Base-by-base conservation (phyloP, 306 rosid genomes). In the Lathyrus aphaca region DNA sequence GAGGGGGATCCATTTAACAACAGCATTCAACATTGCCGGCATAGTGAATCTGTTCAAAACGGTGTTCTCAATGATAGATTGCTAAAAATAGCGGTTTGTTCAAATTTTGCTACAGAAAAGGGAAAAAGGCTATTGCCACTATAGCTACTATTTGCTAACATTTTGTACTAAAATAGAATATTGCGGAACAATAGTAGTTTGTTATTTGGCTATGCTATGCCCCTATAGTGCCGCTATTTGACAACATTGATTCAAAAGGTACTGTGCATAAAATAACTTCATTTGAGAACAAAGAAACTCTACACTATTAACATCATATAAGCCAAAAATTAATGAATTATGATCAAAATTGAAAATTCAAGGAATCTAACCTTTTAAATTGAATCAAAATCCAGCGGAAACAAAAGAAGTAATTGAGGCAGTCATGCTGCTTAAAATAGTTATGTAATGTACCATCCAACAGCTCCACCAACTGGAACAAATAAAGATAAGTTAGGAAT, bases 371-470 rank as follows among this genome's bases (percentile, higher is more conserved):
- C 99, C 99, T 91, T 87, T 95, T 95, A 76, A 95, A 95, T 77
- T 95, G 99, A 79, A 91, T 89, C 78, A 95, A 86, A 79, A 91
- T 71, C 99, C 99, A 95, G 72, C 99, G 99, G 80, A 95, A 95
- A 75, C 99, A 95, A 75, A 95, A 95, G 88, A 95, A 95, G 77
- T 89, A 95, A 79, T 95, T 95, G 81, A 95, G 80, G 87, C 99
- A 95, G 69, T 95, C 99, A 10, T 25, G 90, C 81, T 91, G 92
- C 79, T 86, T 81, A 74, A 95, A 95, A 84, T 95, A 85, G 77
- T 86, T 87, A 39, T 95, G 95, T 92, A 95, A 80, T 48, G 96
- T 91, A 69, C 82, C 55, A 75, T 95, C 99, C 74, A 95, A 81
- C 67, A 95, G 80, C 85, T 95, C 99, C 82, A 95, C 99, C 88